These are phyloP conservation scores for Macrotyloma uniflorum DNA, from an alignment of 306 rosid species.

Conservation along the genomic window DNA sequence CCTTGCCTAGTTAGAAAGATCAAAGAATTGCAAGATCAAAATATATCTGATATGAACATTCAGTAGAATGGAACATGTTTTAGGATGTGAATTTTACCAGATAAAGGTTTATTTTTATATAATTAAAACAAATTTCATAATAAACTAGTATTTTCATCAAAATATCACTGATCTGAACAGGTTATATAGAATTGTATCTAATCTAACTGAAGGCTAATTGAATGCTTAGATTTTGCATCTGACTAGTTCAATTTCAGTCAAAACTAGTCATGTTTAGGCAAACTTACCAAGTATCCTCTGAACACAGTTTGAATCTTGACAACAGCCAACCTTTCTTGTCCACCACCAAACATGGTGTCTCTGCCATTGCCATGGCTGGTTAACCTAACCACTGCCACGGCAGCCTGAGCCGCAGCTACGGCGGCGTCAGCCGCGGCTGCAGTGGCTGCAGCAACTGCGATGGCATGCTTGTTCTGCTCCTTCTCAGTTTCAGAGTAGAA, in stretches of 20 bases:
- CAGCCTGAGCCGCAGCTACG: conserved; percentile 91
- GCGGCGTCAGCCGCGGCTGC: conserved; percentile 98
- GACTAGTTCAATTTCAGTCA: background rate
- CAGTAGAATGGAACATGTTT: background rate
- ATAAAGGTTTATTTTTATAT: background rate
- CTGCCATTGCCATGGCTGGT: conserved; percentile 82
- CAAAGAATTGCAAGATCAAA: background rate
- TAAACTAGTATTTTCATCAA: background rate
- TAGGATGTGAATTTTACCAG: background rate
- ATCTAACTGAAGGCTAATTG: background rate
- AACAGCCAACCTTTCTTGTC: conserved; percentile 69
- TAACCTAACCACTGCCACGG: conserved; percentile 82
- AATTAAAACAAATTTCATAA: no score
- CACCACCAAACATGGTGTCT: conserved; percentile 71
- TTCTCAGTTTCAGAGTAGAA: conserved; percentile 67
- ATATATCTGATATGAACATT: background rate
- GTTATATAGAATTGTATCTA: background rate
- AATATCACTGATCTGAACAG: background rate
- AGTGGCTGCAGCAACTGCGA: conserved; percentile 91
- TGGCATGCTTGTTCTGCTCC: conserved; percentile 89
- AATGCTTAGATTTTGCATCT: conserved; percentile 5
- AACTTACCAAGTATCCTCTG: conserved; percentile 71
- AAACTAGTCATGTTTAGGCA: background rate
- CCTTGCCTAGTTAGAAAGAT: conserved; percentile 62
- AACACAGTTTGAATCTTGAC: conserved; percentile 80